Base-by-base conservation (phyloP, 495 filamentous ascomycete species). In the Neurospora pannonica region DNA sequence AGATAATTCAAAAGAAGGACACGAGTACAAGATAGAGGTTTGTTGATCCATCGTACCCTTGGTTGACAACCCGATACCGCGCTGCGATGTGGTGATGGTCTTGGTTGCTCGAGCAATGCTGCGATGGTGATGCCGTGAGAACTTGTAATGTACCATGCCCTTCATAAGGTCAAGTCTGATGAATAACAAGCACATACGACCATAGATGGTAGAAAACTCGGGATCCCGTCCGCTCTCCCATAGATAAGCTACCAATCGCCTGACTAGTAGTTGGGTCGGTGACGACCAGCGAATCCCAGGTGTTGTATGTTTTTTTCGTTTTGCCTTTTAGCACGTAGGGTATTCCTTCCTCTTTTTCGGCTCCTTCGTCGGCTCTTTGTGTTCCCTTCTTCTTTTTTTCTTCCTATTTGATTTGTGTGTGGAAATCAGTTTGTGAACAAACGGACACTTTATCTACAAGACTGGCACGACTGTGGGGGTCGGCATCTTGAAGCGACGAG, bases 171-270 rank as follows among this genome's bases (percentile, higher is more conserved):
- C 13, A 31, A 62, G 13, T 31, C 2, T 34, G 2, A 34, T 7
- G 7, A 5, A 31, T 0, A 71, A 34, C 5, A 28, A 31, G 1
- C 71, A 82, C 81, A 82, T 86, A 84, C 83, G 84, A 83, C 83
- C 84, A 84, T 78, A 86, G 73, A 76, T 78, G 78, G 38, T 78
- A 76, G 84, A 84, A 75, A 81, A 81, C 77, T 82, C 82, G 85
- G 84, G 81, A 84, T 84, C 84, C 85, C 84, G 84, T 87, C 83
- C 83, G 85, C 83, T 86, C 85, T 84, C 82, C 83, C 84, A 80
- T 84, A 81, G 79, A 79, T 76, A 54, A 54, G 46, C 10, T 28
- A 28, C 10, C 21, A 28, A 28, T 24, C 10, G 46, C 46, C 46
- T 24, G 46, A 54, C 46, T 79, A 83, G 78, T 81, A 83, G 75